Conservation (phyloP, 148 eudicot species). For the Oxyria digyna region DNA sequence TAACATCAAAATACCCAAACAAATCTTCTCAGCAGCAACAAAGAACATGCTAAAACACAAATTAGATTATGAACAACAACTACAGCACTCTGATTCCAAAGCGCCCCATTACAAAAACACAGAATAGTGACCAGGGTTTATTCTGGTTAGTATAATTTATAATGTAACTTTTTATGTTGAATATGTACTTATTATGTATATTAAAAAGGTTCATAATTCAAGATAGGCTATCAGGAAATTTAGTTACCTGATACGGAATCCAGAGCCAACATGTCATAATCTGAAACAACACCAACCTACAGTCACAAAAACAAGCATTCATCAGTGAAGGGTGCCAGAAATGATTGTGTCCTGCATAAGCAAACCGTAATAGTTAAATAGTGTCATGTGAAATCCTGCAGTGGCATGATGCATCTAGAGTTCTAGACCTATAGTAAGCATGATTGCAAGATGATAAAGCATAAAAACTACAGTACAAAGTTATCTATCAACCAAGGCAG, state of each 20-base stretch:
- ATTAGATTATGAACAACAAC: not conserved
- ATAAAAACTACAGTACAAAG: not conserved
- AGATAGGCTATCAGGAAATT: not conserved
- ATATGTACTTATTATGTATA: not conserved
- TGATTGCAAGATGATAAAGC: not conserved
- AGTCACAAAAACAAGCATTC: constrained; percentile 6
- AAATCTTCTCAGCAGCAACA: not conserved
- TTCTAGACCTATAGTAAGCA: not conserved
- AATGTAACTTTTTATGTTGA: not conserved
- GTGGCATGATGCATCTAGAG: not conserved
- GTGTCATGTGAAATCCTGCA: not conserved
- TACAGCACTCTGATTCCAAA: not conserved
- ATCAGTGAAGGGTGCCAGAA: not conserved
- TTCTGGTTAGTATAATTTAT: not conserved
- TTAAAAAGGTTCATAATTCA: not conserved
- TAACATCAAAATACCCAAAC: not conserved
- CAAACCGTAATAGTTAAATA: not conserved
- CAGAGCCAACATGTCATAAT: constrained; percentile 82
- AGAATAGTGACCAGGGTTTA: not conserved
- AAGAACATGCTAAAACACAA: not conserved
- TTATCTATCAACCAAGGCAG: not conserved
- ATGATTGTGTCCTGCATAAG: not conserved
- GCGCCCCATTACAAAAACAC: not conserved
- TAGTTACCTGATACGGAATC: constrained; percentile 84
- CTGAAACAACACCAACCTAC: constrained; percentile 95